A percentile compares a stretch with the other conserved stretches of the same genome.
Evolutionary conservation across 1,284 basidiomycete genomes (phyloP).

Genomic region (Ceratobasidium sp.): DNA sequence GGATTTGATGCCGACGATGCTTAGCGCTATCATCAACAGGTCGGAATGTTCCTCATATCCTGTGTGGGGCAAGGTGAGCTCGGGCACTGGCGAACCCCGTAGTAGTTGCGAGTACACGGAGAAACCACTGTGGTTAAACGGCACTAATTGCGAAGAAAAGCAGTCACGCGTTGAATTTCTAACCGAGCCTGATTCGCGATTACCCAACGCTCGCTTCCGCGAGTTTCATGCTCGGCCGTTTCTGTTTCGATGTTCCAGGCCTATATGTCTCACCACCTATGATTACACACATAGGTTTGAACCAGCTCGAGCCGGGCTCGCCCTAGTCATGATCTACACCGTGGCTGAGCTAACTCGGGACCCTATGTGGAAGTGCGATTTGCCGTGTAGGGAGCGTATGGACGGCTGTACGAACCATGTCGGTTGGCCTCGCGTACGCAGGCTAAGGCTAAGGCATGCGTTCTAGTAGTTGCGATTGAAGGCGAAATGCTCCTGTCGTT

Average conservation of each 20-base stretch:
- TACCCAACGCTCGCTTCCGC: constrained; percentile 14
- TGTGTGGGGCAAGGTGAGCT: no score
- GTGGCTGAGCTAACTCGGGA: not conserved
- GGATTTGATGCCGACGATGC: no score
- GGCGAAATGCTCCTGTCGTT: no score
- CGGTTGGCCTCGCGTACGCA: constrained; percentile 27
- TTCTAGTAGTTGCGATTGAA: no score
- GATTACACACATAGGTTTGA: no score
- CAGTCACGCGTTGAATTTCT: not conserved
- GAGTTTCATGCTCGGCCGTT: not conserved
- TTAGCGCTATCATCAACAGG: no score
- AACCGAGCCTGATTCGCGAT: constrained; percentile 33
- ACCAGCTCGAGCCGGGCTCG: no score
- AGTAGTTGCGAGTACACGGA: no score
- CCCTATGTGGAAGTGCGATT: not conserved
- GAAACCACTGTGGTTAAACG: not conserved
- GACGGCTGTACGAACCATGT: not conserved
- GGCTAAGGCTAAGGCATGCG: constrained; percentile 12
- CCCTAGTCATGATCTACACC: not conserved
- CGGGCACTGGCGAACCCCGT: no score
- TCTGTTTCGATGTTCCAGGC: not conserved
- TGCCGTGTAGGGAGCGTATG: not conserved
- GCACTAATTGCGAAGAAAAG: constrained; percentile 1
- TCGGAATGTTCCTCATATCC: no score
- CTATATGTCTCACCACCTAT: no score